Conservation (phyloP, 192 early-diverging fungal genomes). For the Linnemannia schmuckeri region DNA sequence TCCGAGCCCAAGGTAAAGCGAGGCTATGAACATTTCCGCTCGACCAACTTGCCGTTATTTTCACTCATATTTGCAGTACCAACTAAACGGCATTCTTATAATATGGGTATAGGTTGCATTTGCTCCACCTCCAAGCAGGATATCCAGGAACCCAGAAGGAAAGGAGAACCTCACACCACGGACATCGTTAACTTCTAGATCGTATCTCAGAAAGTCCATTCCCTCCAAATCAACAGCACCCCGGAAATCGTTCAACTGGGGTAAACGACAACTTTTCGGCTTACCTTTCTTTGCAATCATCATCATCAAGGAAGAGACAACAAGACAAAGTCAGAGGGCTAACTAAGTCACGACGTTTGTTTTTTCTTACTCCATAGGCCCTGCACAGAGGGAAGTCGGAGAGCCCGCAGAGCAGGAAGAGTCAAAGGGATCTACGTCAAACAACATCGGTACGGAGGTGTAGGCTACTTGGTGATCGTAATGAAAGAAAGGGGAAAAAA, state of each 20-base stretch:
- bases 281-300: background rate
- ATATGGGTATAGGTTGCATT: slow-evolving; percentile 1
- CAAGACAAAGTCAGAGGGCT: background rate
- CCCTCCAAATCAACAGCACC: slow-evolving; percentile 8
- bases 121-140: background rate
- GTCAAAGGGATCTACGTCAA: background rate
- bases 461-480: background rate
- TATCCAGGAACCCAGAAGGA: slow-evolving; percentile 28
- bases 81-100: too few species aligned
- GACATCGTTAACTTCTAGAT: slow-evolving; percentile 10
- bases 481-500: too few species aligned
- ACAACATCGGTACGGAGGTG: background rate
- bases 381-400: slow-evolving; percentile 2
- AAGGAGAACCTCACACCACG: slow-evolving; percentile 29
- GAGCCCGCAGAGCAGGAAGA: slow-evolving; percentile 13
- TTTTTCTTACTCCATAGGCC: slow-evolving; percentile 5
- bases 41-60: background rate
- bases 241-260: slow-evolving; percentile 29
- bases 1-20: slow-evolving; percentile 12
- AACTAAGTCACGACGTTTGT: background rate
- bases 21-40: background rate
- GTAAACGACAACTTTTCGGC: background rate
- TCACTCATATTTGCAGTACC: too few species aligned
- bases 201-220: slow-evolving; percentile 2
- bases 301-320: background rate